Base-by-base conservation (phyloP, 331 rosid genomes). In the Pyracantha coccinea region DNA sequence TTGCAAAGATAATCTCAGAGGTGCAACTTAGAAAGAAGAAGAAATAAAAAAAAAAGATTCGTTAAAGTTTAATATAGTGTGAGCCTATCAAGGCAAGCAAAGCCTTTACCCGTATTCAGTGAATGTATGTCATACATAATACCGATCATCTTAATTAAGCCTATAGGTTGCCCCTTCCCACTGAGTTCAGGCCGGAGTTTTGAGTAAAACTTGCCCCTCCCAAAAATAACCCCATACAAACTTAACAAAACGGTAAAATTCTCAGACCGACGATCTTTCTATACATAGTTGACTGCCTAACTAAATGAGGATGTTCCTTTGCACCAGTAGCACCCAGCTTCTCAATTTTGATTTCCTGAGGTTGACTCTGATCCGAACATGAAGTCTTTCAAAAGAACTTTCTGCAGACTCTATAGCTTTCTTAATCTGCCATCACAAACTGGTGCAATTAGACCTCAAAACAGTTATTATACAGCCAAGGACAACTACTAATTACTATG, bases 351-450 rank as follows among this genome's bases (percentile, higher is more conserved):
- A 76, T 81, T 72, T 83, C 92, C 45, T 3, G 45, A 78, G 87
- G 77, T 31, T 78, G 83, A 66, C 66, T 74, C 73, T 83, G 95
- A 78, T 78, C 97, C 93, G 57, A 89, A 86, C 33, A 94, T 55
- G 69, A 66, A 94, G 8, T 78, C 93, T 79, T 94, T 94, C n/a
- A 20, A 84, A 76, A 7, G 80, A 69, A 66, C 76, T 85, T 85
- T 94, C 77, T 3, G 90, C 96, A 10, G 92, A 88, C 69, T 33
- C 68, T 83, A 92, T 83, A 13, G 73, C 85, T 85, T 74, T 86
- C 84, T 94, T 92, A 73, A 94, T 75, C 99, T 92, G 88, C 78
- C 80, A 80, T 53, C 63, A 74, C 33, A 71, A 75, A 64, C 66
- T 71, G 61, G 65, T 69, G 75, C 44, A 52, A 73, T 88, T 23